These are phyloP conservation scores for Pseudoscleropodium purum DNA, from an alignment of 225 moss, liverwort and hornwort species.

Conservation along the genomic window DNA sequence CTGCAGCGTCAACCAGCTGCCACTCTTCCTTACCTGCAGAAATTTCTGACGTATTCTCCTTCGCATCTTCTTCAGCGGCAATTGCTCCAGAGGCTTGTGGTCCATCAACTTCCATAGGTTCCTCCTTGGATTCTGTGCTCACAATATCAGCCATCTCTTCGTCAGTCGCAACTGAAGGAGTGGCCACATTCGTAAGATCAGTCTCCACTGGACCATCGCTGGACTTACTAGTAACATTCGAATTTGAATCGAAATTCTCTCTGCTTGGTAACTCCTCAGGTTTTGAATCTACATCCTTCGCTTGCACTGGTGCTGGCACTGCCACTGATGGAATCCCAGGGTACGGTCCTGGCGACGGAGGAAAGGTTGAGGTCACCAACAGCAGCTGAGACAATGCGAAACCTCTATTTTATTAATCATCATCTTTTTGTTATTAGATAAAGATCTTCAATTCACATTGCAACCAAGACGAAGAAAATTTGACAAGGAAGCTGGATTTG, in stretches of 20 bases:
- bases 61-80: background rate
- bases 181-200: background rate
- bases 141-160: constrained; percentile 62
- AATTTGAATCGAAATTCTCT: constrained; percentile 5
- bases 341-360: constrained; percentile 61
- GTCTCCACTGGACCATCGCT: constrained; percentile 2
- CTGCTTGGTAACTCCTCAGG: background rate
- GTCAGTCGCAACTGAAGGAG: constrained; percentile 21
- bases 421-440: background rate
- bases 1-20: constrained; percentile 1
- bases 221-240: constrained; percentile 3
- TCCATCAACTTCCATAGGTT: constrained; percentile 26
- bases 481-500: background rate
- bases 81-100: constrained; percentile 11
- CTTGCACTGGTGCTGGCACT: background rate
- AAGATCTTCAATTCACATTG: background rate
- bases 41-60: background rate
- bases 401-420: background rate
- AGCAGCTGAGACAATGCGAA: constrained; percentile 27
- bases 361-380: constrained; percentile 70
- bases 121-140: constrained; percentile 20
- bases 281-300: background rate
- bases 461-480: background rate
- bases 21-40: constrained; percentile 6
- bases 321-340: constrained; percentile 21